These are phyloP conservation scores for Sporobolomyces roseus DNA, from an alignment of 768 basidiomycete genomes.

Conservation along the genomic window DNA sequence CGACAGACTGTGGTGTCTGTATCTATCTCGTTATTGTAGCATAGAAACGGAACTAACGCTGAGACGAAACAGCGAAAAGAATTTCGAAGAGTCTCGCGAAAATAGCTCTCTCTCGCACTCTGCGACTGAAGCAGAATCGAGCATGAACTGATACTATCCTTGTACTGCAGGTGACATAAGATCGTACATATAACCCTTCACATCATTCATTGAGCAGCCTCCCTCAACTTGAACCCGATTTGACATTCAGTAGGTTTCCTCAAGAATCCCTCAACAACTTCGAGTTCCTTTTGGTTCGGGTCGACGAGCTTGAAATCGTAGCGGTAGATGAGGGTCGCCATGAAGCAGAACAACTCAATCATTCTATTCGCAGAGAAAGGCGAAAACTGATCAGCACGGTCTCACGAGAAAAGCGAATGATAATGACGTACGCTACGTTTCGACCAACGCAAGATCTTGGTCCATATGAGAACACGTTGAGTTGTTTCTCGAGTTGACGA, in stretches of 20 bases:
- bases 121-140: too few species aligned
- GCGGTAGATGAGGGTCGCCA: constrained; percentile 71
- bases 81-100: too few species aligned
- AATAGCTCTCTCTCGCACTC: too few species aligned
- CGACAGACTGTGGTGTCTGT: too few species aligned
- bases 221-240: constrained; percentile 22
- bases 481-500: constrained; percentile 57
- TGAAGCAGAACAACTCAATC: constrained; percentile 73
- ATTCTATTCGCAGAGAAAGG: constrained; percentile 46
- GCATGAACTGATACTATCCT: too few species aligned
- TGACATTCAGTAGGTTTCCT: constrained; percentile 60
- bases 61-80: too few species aligned
- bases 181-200: too few species aligned
- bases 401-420: background rate
- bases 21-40: too few species aligned
- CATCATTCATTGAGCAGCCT: background rate
- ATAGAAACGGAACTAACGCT: too few species aligned
- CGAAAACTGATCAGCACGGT: background rate
- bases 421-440: constrained; percentile 27
- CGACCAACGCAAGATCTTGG: constrained; percentile 70
- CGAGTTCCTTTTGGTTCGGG: constrained; percentile 53
- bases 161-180: too few species aligned
- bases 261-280: constrained; percentile 78
- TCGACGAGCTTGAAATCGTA: constrained; percentile 51
- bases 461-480: constrained; percentile 54